Conservation (phyloP, 305 asterid genomes). For the Fraxinus nigra region DNA sequence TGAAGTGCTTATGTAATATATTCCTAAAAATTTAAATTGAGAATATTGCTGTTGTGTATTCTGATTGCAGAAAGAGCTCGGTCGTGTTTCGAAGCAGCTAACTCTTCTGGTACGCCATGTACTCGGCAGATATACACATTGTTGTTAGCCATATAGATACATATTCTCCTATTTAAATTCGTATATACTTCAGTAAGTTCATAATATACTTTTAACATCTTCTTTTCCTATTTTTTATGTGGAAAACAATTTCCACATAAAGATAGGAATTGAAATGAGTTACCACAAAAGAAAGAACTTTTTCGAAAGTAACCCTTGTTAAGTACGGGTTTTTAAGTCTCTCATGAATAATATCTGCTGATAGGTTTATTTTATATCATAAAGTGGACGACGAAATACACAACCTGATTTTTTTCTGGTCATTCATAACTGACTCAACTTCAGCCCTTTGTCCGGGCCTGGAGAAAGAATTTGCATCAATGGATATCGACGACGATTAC, state of each 20-base stretch:
- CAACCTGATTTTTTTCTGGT: background rate
- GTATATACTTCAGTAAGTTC: background rate
- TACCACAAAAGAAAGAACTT: background rate
- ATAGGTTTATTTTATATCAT: background rate
- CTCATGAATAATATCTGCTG: background rate
- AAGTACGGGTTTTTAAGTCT: background rate
- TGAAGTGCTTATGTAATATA: background rate
- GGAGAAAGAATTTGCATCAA: background rate
- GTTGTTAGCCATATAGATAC: background rate
- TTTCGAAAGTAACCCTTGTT: background rate
- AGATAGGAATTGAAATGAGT: background rate
- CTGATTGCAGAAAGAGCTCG: constrained; percentile 64
- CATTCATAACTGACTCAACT: background rate
- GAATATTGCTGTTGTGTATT: constrained; percentile 14
- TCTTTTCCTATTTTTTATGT: background rate
- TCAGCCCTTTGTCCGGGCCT: background rate
- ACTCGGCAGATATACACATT: background rate
- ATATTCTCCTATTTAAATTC: background rate
- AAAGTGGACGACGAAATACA: background rate
- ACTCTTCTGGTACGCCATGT: constrained; percentile 45
- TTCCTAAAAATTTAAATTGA: background rate
- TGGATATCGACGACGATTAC: background rate
- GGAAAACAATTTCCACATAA: background rate
- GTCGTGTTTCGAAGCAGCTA: constrained; percentile 58
- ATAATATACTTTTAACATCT: background rate